Conservation (phyloP, 768 basidiomycete genomes). For the Suillus subluteus region DNA sequence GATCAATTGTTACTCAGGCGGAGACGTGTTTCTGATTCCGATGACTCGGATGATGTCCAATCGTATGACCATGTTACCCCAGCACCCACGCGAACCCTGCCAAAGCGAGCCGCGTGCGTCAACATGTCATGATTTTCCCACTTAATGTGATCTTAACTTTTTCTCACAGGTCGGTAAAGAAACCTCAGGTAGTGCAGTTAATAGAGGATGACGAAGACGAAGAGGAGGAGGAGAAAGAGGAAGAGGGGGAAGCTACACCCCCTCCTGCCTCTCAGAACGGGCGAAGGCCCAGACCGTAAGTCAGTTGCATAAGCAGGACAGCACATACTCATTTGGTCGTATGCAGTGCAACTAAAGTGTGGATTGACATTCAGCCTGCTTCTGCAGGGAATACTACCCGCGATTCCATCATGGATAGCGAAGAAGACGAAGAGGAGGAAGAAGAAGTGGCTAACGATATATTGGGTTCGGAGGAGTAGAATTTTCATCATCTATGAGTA, state of each 20-base stretch:
- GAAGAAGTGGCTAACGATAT: constrained; percentile 50
- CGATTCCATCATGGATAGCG: constrained; percentile 60
- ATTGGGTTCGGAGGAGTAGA: constrained; percentile 36
- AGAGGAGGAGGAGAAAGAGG: constrained; percentile 47
- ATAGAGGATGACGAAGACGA: constrained; percentile 34
- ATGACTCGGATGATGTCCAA: constrained; percentile 48
- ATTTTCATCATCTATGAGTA: neutral
- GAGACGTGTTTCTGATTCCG: constrained; percentile 56
- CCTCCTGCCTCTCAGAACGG: constrained; percentile 20
- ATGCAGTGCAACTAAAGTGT: constrained; percentile 20
- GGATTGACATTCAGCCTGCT: constrained; percentile 19
- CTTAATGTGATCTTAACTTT: neutral
- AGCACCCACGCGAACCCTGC: constrained; percentile 54
- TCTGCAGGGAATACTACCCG: constrained; percentile 24
- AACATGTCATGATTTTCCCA: neutral
- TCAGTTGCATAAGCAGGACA: neutral
- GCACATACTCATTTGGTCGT: neutral
- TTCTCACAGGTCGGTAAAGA: constrained; percentile 42
- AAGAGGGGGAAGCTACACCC: constrained; percentile 45
- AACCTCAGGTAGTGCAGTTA: constrained; percentile 32
- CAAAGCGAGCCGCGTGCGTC: constrained; percentile 62
- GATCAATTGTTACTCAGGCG: constrained; percentile 41
- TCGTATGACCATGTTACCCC: constrained; percentile 32
- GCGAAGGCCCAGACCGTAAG: constrained; percentile 17
- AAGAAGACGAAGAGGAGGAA: constrained; percentile 49